Evolutionary conservation across 345 rosid genomes (phyloP).

Genomic region (Syzygium aromaticum): DNA sequence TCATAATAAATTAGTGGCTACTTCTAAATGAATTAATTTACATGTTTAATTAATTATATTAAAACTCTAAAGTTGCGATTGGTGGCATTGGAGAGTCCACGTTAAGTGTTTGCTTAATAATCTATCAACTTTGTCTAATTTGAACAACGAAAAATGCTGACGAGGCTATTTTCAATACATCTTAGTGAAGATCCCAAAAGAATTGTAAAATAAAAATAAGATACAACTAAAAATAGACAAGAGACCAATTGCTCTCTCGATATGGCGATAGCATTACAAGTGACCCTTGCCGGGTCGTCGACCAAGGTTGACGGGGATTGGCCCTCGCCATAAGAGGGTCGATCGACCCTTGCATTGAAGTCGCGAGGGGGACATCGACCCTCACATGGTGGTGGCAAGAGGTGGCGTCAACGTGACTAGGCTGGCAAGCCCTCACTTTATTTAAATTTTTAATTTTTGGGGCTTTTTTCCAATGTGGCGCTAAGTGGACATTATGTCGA

Average conservation of each 20-base stretch:
- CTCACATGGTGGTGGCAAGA: neutral
- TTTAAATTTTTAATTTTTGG: too few relatives aligned
- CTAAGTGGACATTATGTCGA: too few relatives aligned
- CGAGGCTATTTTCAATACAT: too few relatives aligned
- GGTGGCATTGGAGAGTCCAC: neutral
- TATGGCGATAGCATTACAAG: neutral
- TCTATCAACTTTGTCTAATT: too few relatives aligned
- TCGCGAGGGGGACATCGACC: neutral
- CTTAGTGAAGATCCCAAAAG: too few relatives aligned
- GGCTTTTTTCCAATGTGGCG: neutral
- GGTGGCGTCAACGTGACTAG: neutral
- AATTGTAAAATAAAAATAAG: too few relatives aligned
- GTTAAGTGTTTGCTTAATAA: too few relatives aligned
- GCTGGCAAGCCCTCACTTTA: fast-evolving
- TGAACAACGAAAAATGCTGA: too few relatives aligned
- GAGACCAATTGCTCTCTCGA: neutral
- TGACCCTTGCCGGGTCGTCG: neutral
- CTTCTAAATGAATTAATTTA: neutral
- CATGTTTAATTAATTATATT: neutral
- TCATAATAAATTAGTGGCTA: neutral
- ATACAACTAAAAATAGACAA: too few relatives aligned
- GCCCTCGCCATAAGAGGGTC: neutral
- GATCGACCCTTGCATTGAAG: neutral
- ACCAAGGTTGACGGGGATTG: neutral
- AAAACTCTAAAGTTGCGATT: too few relatives aligned